Conservation (phyloP, 441 rosid species). For the Pelargonium fulgidum region DNA sequence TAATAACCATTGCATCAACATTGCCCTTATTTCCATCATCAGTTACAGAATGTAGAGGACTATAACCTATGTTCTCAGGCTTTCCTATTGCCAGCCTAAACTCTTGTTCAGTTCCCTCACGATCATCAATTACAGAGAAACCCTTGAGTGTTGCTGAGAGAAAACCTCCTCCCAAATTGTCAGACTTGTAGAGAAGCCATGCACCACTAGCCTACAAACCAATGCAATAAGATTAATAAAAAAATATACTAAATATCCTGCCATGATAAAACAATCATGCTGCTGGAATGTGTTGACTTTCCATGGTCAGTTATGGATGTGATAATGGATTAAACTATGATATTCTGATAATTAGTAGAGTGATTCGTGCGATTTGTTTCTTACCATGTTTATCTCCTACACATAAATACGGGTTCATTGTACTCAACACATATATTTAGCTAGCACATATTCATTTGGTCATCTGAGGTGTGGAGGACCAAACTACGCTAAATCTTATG, state of each 20-base stretch:
- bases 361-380: no score
- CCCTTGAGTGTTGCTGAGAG: constrained; percentile 84
- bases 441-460: no score
- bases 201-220: constrained; percentile 57
- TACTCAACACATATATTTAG: no score
- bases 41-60: constrained; percentile 24
- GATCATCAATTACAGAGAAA: constrained; percentile 82
- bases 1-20: constrained; percentile 28
- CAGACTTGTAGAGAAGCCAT: constrained; percentile 87
- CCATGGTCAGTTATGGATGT: no score
- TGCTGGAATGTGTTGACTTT: background rate
- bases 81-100: constrained; percentile 79
- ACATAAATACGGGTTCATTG: no score
- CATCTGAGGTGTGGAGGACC: no score
- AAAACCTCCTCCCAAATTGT: constrained; percentile 57
- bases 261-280: background rate
- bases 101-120: constrained; percentile 79
- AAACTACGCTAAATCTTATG: no score
- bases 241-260: background rate
- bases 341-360: no score
- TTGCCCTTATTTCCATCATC: constrained; percentile 30
- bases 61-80: constrained; percentile 45
- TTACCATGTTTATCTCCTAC: no score
- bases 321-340: no score
- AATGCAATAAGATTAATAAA: constrained; percentile 16